Percentiles rank a stretch among this genome's conserved stretches.
Conservation (phyloP, 2,329 filamentous ascomycete species). For the Trichoderma cornu-damae region DNA sequence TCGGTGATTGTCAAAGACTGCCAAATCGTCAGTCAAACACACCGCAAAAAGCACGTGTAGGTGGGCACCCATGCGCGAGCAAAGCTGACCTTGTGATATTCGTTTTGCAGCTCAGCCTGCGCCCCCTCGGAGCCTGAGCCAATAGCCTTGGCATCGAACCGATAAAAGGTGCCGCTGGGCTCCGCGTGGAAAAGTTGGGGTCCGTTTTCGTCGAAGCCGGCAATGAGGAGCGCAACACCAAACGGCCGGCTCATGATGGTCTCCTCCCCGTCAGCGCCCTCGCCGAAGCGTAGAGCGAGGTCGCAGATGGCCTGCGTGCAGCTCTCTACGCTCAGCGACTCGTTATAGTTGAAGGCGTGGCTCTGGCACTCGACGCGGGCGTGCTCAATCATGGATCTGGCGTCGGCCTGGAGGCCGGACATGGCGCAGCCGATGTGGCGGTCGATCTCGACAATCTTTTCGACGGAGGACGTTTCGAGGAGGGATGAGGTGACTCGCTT, state of each 20-base stretch:
- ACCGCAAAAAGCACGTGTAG: neutral
- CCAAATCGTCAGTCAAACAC: constrained; percentile 9
- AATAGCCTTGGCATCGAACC: constrained; percentile 98
- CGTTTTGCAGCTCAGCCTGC: constrained; percentile 95
- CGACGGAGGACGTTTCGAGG: constrained; percentile 93
- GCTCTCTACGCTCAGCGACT: constrained; percentile 90
- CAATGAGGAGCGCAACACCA: constrained; percentile 92
- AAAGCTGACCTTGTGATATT: constrained; percentile 77
- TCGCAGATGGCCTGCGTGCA: constrained; percentile 99
- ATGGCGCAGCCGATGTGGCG: constrained; percentile 98
- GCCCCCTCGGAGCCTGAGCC: constrained; percentile 95
- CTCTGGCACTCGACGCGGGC: constrained; percentile 96
- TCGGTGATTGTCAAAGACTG: constrained; percentile 85
- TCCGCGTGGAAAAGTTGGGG: constrained; percentile 97
- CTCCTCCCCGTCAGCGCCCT: constrained; percentile 95
- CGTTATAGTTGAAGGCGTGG: constrained; percentile 97
- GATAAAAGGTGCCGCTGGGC: constrained; percentile 96
- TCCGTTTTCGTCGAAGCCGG: constrained; percentile 94
- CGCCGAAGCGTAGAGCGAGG: constrained; percentile 89
- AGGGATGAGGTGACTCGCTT: constrained; percentile 98
- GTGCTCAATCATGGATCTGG: constrained; percentile 96
- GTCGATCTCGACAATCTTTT: constrained; percentile 99
- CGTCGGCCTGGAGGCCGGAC: constrained; percentile 95
- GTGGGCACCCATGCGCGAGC: neutral
- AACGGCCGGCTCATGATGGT: constrained; percentile 98